These are phyloP conservation scores for Candida neerlandica DNA, from an alignment of 1,139 yeast genomes.

Conservation along the genomic window DNA sequence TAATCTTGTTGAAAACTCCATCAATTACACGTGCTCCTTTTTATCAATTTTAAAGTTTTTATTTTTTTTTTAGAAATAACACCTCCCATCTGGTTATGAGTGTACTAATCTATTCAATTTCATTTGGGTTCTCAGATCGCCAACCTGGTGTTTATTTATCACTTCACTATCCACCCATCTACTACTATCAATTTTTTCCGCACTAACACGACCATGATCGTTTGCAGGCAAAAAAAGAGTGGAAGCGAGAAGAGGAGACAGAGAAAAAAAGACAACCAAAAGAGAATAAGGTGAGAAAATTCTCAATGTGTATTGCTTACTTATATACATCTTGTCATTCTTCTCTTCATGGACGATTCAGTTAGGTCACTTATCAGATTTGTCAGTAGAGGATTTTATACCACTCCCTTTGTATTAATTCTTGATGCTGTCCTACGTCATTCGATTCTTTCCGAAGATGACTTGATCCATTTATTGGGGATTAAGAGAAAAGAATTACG, in stretches of 20 bases:
- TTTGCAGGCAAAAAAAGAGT: background rate
- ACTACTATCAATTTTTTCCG: too few relatives aligned
- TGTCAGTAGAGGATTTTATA: constrained; percentile 86
- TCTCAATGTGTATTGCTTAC: background rate
- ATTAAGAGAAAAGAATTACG: constrained; percentile 87
- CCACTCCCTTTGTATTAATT: constrained; percentile 78
- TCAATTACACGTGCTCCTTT: background rate
- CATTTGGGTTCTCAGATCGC: too few relatives aligned
- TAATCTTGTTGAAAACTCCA: background rate
- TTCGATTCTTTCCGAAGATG: constrained; percentile 93
- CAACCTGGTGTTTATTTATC: too few relatives aligned
- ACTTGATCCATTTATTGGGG: constrained; percentile 75
- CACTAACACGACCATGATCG: too few relatives aligned
- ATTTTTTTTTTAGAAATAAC: too few relatives aligned
- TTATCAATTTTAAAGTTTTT: too few relatives aligned
- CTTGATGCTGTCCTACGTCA: constrained; percentile 90
- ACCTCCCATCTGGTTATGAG: too few relatives aligned
- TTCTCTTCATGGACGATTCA: constrained; percentile 42
- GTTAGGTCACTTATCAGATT: constrained; percentile 49
- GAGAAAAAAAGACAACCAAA: background rate
- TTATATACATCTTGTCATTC: background rate
- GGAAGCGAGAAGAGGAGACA: background rate
- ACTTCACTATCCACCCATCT: too few relatives aligned
- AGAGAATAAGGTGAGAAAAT: background rate
- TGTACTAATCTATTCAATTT: too few relatives aligned